Evolutionary conservation across 2,329 filamentous ascomycete species (phyloP).

Genomic region (Alternaria atra): DNA sequence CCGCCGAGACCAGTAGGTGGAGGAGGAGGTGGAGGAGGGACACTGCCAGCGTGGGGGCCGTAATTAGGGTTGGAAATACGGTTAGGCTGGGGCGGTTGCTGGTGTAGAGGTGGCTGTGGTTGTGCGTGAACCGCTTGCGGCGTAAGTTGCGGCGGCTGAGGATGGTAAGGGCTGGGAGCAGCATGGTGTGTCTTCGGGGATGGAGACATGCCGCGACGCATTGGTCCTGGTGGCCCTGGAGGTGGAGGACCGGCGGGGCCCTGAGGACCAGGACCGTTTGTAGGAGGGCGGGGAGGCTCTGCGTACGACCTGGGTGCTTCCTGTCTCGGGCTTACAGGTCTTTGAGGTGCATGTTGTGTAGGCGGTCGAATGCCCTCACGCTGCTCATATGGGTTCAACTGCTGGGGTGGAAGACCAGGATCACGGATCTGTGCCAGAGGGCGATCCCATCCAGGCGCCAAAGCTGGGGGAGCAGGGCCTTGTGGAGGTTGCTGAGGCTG

Average conservation of each 20-base stretch:
- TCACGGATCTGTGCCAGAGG: constrained; percentile 78
- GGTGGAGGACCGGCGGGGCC: constrained; percentile 53
- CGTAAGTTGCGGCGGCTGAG: constrained; percentile 55
- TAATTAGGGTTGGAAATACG: constrained; percentile 59
- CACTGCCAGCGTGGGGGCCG: constrained; percentile 52
- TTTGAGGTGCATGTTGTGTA: constrained; percentile 68
- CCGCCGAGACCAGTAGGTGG: constrained; percentile 62
- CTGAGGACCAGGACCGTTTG: constrained; percentile 54
- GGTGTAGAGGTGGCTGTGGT: constrained; percentile 53
- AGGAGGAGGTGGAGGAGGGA: constrained; percentile 67
- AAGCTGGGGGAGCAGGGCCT: constrained; percentile 68
- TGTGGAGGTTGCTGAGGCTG: constrained; percentile 70
- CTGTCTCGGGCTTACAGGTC: constrained; percentile 79
- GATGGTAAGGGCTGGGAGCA: constrained; percentile 62
- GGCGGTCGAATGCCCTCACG: constrained; percentile 76
- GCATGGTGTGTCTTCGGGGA: constrained; percentile 68
- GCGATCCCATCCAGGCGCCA: constrained; percentile 67
- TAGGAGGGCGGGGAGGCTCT: constrained; percentile 67
- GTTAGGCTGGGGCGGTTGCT: constrained; percentile 53
- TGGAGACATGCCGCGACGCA: constrained; percentile 63
- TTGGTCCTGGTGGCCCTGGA: constrained; percentile 41
- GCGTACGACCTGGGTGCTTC: constrained; percentile 75
- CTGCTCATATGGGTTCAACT: constrained; percentile 83
- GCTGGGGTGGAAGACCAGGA: constrained; percentile 70
- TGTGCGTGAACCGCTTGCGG: constrained; percentile 63